A percentile compares a stretch with the other conserved stretches of the same genome.
Evolutionary conservation across 805 yeast genomes (phyloP).

Genomic region (Komagataella mondaviorum): DNA sequence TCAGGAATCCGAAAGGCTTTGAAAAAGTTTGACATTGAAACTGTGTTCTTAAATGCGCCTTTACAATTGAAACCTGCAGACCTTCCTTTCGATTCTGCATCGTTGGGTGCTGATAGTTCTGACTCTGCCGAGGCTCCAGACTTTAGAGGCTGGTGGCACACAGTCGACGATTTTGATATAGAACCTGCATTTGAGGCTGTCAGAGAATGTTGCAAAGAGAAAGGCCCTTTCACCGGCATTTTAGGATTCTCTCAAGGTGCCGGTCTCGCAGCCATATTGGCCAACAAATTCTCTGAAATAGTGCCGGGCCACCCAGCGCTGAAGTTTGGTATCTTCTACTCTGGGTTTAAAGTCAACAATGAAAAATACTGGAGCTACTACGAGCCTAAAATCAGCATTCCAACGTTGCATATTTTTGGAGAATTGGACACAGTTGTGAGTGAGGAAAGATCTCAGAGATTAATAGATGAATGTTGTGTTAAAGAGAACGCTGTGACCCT

Average conservation of each 20-base stretch:
- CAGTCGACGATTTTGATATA: slow-evolving; percentile 16
- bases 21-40: slow-evolving; percentile 46
- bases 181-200: slow-evolving; percentile 35
- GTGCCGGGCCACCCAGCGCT: slow-evolving; percentile 35
- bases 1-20: slow-evolving; percentile 77
- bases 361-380: slow-evolving; percentile 15
- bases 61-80: slow-evolving; percentile 49
- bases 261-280: slow-evolving; percentile 62
- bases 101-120: slow-evolving; percentile 29
- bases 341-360: slow-evolving; percentile 35
- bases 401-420: slow-evolving; percentile 71
- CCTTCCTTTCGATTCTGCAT: slow-evolving; percentile 49
- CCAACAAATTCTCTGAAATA: slow-evolving; percentile 42
- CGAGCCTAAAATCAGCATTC: slow-evolving; percentile 13
- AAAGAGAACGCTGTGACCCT: slow-evolving; percentile 24
- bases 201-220: slow-evolving; percentile 30
- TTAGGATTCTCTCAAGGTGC: slow-evolving; percentile 95
- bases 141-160: slow-evolving; percentile 61
- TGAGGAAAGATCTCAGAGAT: slow-evolving; percentile 48
- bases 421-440: slow-evolving; percentile 80
- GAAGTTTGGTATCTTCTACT: slow-evolving; percentile 64
- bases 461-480: slow-evolving; percentile 40
- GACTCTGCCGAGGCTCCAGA: slow-evolving; percentile 21
- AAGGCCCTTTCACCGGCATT: slow-evolving; percentile 81
- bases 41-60: slow-evolving; percentile 76